Evolutionary conservation across 2,329 filamentous ascomycete species (phyloP), one percentile per base, ranked within the genome.

Genomic region (Alternaria novae-zelandiae): DNA sequence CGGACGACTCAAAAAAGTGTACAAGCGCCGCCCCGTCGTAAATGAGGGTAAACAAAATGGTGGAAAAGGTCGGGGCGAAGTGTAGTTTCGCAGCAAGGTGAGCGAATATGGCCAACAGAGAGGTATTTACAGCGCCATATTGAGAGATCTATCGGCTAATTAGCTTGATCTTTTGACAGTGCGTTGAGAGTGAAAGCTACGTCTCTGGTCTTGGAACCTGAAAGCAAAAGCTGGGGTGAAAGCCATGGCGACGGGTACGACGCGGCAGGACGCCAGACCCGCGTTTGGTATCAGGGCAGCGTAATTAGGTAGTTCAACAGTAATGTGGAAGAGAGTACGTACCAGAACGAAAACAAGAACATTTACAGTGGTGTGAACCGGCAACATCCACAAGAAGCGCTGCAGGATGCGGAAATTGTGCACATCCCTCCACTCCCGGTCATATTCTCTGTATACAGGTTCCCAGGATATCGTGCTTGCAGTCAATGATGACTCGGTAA

Each of bases 271-370:
- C 25, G 26, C 47, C 47, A 6, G 8, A 20, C 47, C 20, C 47
- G 28, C 17, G 25, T 15, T 21, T 6, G 20, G n/a, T 13, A 32
- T 21, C 0, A 32, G 10, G 15, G 32, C 8, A 51, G 26, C 12
- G 47, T 32, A 32, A 4, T 28, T 21, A 13, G 30, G 30, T 8
- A 30, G 6, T 8, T 30, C 26, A 13, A 51, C 26, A 32, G 26
- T 20, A n/a, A 17, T 15, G 1, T 21, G 20, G 21, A 41, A 41
- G 5, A 15, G 11, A 1, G 30, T 54, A 62, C 76, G 66, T 76
- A 79, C 78, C 54, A 76, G 65, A 28, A 76, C 36, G 58, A 74
- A 79, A 28, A 70, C 65, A 30, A 76, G 64, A n/a, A 70, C 23
- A 65, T 79, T 78, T 32, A 72, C 61, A 30, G 72, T 23, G 44